Evolutionary conservation across 2,329 filamentous ascomycete species (phyloP), one percentile per base, ranked within the genome.

Genomic region (Truncatella angustata): DNA sequence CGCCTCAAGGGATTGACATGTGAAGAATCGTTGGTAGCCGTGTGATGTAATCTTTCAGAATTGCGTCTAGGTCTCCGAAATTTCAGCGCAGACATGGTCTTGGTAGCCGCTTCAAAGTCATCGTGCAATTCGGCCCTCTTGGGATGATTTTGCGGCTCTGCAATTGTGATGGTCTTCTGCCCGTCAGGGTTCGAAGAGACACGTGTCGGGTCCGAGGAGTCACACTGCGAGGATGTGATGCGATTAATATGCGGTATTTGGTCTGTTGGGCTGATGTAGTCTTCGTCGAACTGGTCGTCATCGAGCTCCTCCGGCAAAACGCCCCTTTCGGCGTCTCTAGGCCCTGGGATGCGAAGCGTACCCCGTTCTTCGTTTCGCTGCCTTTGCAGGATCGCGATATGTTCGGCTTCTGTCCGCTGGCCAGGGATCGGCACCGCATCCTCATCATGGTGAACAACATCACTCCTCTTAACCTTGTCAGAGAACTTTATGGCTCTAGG

Each of bases 321-420:
- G 23, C 93, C 94, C 47, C 84, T 83, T 61, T 99, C 94, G 45
- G 88, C 92, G 64, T 97, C 94, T 60, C 92, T 80, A 1, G 94
- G 94, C 18, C 92, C 92, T 0, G 94, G 94, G 61, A 99, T 97
- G 36, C 91, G 87, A 39, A 97, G 73, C 0, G 91, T 84, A 49
- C 84, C 86, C 51, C 88, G 86, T 56, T 85, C 84, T 2, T 77
- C 78, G 51, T 90, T 87, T 34, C 91, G 83, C 67, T 97, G 93
- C 28, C 88, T 86, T 67, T 96, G 85, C 12, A 97, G 69, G 62
- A 97, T 94, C 5, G 88, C 88, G 63, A 97, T 95, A 63, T 96
- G 90, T 55, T 92, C 87, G 50, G 91, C 88, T 40, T 88, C 78
- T 30, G 79, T 76, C 44, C 81, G 67, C 43, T 73, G 76, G 4